Conservation (phyloP, 2,329 filamentous ascomycete genomes). For the Aspergillus luchuensis region DNA sequence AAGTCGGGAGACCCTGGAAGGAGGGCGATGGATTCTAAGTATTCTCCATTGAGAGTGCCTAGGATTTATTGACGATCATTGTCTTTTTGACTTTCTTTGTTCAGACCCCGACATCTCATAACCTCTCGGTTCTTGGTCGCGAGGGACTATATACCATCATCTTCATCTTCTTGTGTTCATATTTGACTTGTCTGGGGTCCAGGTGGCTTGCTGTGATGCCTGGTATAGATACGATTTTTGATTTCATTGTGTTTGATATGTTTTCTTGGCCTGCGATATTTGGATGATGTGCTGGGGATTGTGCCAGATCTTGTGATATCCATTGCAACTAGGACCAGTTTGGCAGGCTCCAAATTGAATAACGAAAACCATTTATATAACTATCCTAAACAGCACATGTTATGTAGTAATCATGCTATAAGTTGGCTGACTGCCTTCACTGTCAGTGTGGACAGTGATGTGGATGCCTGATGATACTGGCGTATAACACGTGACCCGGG, state of each 20-base stretch:
- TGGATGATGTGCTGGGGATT: background rate
- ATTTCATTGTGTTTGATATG: background rate
- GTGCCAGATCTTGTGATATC: background rate
- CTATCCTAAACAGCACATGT: background rate
- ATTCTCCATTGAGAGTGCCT: background rate
- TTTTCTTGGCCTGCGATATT: background rate
- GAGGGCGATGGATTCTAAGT: slow-evolving; percentile 57
- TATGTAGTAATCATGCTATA: too few relatives aligned
- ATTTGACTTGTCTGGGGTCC: background rate
- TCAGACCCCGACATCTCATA: background rate
- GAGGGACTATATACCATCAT: background rate
- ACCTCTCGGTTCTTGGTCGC: background rate
- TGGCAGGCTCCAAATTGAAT: slow-evolving; percentile 21
- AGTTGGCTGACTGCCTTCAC: too few relatives aligned
- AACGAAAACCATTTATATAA: background rate
- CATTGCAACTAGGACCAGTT: slow-evolving; percentile 6
- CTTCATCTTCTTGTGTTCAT: background rate
- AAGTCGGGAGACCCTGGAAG: slow-evolving; percentile 57
- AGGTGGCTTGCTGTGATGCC: background rate
- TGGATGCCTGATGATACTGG: background rate
- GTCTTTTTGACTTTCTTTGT: background rate
- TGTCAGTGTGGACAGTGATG: too few relatives aligned
- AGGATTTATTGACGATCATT: too few relatives aligned
- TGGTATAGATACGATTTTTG: slow-evolving; percentile 1
- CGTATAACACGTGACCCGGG: background rate